Base-by-base conservation (phyloP, 768 basidiomycete genomes). In the Cystobasidium ongulense region DNA sequence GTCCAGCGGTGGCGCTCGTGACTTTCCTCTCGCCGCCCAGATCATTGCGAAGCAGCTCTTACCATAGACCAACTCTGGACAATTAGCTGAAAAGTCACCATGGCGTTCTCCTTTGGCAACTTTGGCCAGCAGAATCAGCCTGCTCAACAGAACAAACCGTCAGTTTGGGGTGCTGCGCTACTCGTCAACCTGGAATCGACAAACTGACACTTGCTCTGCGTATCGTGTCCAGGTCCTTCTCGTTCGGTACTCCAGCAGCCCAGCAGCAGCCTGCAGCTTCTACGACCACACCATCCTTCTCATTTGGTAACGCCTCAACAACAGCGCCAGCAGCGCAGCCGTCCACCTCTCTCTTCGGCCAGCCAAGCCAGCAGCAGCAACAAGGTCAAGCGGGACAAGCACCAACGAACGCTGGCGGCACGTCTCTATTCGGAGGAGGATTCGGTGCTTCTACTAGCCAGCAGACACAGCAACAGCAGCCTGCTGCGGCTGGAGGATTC, bases 211-310 rank as follows among this genome's bases (percentile, higher is more conserved):
- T 41, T 7, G 7, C 13, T 7, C 7, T 57, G 54, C n/a, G 54
- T 33, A 7, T 36, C 11, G 65, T 62, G 7, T 11, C n/a, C 65
- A 74, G 72, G 13, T 2, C 71, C 10, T 74, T 74, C 73, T 72
- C 73, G 15, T 74, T 74, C 41, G 73, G 73, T 25, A 46, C 46
- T 23, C 73, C 73, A 17, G 71, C 65, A 10, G 71, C 66, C 1
- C 25, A 23, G 13, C 25, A 23, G 13, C 29, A 39, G 18, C 62
- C 50, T 35, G 33, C 25, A 11, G n/a, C 72, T 5, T 1, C 72
- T 13, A 8, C 63, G 25, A 39, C 8, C 50, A 53, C 46, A 46
- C 39, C 72, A 29, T 73, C 72, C 27, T 73, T 73, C 63, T 73
- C 72, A 2, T 73, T 73, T 35, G 72, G 72, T 13, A 59, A 39